Evolutionary conservation across 139 green algal species (phyloP).

Genomic region (Chlamydomonas incerta): DNA sequence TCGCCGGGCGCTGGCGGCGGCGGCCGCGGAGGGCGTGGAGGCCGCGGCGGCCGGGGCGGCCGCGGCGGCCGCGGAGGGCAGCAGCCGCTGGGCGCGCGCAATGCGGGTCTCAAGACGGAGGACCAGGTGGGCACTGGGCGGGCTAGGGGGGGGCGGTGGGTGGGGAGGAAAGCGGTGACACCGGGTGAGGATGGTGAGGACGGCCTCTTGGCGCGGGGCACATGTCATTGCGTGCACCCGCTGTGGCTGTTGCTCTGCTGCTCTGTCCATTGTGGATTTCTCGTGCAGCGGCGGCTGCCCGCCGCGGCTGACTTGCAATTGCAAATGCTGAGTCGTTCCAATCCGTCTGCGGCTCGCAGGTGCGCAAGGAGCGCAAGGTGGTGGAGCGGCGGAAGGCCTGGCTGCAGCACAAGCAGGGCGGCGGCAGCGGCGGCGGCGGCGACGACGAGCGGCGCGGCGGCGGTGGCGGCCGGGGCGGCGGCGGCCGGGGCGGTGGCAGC

Average conservation of each 20-base stretch:
- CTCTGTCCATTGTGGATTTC: too few relatives aligned
- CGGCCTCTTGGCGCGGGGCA: neutral
- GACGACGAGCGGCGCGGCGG: neutral
- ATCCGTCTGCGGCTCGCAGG: slow-evolving; percentile 5
- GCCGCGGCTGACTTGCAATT: too few relatives aligned
- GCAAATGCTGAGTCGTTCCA: too few relatives aligned
- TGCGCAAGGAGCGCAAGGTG: slow-evolving; percentile 47
- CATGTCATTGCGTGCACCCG: neutral
- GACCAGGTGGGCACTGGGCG: slow-evolving; percentile 33
- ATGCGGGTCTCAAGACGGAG: slow-evolving; percentile 31
- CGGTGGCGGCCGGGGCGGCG: neutral
- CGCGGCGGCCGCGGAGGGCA: neutral
- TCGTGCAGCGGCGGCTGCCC: too few relatives aligned
- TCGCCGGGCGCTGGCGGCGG: neutral
- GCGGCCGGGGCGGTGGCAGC: neutral
- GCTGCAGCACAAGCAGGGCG: neutral
- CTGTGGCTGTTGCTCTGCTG: neutral
- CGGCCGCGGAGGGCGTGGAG: neutral
- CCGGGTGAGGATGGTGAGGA: neutral
- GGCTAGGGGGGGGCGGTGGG: too few relatives aligned
- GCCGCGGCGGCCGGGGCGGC: neutral
- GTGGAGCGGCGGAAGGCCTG: slow-evolving; percentile 35
- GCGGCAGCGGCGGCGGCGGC: neutral
- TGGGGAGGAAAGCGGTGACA: neutral
- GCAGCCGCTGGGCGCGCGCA: slow-evolving; percentile 1